Percentiles rank a stretch among this genome's conserved stretches.
Conservation (phyloP, 208 protist species). For the Acanthamoeba lenticulata region DNA sequence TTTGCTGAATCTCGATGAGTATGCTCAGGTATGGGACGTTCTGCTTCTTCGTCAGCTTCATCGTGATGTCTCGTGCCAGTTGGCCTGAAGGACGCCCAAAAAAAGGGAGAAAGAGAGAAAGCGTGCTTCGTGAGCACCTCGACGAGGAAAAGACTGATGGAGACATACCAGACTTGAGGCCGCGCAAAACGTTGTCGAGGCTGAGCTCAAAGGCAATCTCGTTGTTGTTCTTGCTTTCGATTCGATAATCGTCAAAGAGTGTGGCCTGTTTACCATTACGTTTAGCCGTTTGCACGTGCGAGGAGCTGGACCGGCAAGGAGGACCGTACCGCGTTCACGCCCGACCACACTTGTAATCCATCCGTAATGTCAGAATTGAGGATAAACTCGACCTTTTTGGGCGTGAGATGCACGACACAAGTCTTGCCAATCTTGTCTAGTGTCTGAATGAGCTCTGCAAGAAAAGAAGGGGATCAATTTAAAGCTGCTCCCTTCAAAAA, state of each 20-base stretch:
- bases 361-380: constrained; percentile 66
- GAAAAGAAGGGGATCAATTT: neutral
- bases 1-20: constrained; percentile 60
- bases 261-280: neutral
- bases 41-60: constrained; percentile 73
- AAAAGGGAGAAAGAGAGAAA: neutral
- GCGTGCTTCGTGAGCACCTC: no score
- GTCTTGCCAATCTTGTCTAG: constrained; percentile 63
- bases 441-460: constrained; percentile 61
- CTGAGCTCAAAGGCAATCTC: constrained; percentile 77
- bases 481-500: neutral
- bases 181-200: constrained; percentile 71
- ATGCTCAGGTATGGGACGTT: constrained; percentile 65
- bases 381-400: constrained; percentile 68
- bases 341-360: constrained; percentile 67
- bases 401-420: constrained; percentile 63
- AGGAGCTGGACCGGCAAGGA: neutral
- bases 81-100: neutral
- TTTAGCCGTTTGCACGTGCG: neutral
- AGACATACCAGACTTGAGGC: constrained; percentile 69
- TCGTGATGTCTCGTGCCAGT: constrained; percentile 42
- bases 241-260: constrained; percentile 75
- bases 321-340: constrained; percentile 40
- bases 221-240: constrained; percentile 75
- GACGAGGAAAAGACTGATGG: neutral